Evolutionary conservation across 2,329 filamentous ascomycete species (phyloP), one percentile per base, ranked within the genome.

Genomic region (Scedosporium minutisporum): DNA sequence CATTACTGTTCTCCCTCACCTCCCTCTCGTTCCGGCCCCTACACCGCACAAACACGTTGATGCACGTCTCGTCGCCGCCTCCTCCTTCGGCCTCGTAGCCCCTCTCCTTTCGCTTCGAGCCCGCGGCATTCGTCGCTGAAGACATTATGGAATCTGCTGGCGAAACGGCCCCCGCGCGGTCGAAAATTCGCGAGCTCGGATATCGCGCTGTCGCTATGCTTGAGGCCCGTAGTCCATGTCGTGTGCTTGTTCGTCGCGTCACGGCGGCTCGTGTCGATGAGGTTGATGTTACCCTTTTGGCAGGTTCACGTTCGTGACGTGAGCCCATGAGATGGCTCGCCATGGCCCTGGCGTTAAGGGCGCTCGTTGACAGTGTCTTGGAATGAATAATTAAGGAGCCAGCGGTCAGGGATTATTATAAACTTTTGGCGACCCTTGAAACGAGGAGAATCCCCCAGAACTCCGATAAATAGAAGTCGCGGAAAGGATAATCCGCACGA

Each of bases 31-130:
- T 97, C 66, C 95, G 88, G 4, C 93, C 95, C 68, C 95, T 85
- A 77, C 93, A 99, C 66, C 95, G 85, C 63, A 99, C 96, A 41
- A 97, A 93, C 57, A 99, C 95, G 72, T 96, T 95, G 76, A 99
- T 99, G 73, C 97, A 99, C 6, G 93, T 97, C 74, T 96, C 92
- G 69, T 93, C 87, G 60, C 83, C 83, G 63, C 76, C 75, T 57
- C 85, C 82, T 3, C 80, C 74, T 38, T 90, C 86, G 5, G 82
- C 74, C 55, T 93, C 93, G 71, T 88, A 93, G 44, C 96, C 90
- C 70, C 90, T 85, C 68, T 95, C 90, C 74, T 96, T 96, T 70
- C 93, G 87, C 79, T 97, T 96, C 55, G 80, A 82, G 25, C 86
- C 84, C 38, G 82, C 75, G 59, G 81, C 80, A 5, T n/a, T 46